Percentiles rank a stretch among this genome's conserved stretches.
Evolutionary conservation across 768 basidiomycete species (phyloP).

Genomic region (Pleurotus salmoneostramineus): DNA sequence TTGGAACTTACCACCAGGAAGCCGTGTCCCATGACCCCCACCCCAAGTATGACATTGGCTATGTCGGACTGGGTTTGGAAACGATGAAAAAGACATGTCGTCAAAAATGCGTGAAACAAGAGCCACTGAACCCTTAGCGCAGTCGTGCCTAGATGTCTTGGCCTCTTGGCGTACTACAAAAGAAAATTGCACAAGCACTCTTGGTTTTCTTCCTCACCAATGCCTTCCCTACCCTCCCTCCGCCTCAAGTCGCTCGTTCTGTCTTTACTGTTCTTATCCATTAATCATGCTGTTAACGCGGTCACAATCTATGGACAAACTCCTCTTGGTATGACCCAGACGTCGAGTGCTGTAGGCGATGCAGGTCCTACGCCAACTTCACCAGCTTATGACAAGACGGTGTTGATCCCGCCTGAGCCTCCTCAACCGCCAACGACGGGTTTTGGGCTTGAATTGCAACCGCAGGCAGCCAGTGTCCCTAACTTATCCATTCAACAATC

Average conservation of each 20-base stretch:
- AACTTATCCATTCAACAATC: conserved; percentile 15
- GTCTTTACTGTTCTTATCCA: not conserved
- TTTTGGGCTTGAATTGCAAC: conserved; percentile 3
- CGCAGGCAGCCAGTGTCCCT: not conserved
- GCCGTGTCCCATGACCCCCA: too few relatives aligned
- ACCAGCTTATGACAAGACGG: conserved; percentile 8
- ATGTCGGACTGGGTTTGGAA: too few relatives aligned
- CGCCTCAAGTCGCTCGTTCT: conserved; percentile 4
- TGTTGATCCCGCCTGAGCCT: conserved; percentile 6
- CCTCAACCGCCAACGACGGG: conserved; percentile 9
- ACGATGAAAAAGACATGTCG: too few relatives aligned
- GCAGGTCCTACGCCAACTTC: not conserved
- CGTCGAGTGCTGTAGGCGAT: not conserved
- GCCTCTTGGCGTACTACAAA: conserved; percentile 6
- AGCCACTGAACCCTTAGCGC: too few relatives aligned
- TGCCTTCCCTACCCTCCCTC: not conserved
- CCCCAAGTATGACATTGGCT: too few relatives aligned
- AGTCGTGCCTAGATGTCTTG: not conserved
- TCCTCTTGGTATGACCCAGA: not conserved
- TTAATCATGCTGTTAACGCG: conserved; percentile 1
- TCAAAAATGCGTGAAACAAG: too few relatives aligned
- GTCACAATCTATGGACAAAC: conserved; percentile 7
- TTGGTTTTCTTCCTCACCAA: not conserved
- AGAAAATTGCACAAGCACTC: not conserved
- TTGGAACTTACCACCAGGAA: too few relatives aligned